Evolutionary conservation across 2,329 filamentous ascomycete genomes (phyloP), one percentile per base, ranked within the genome.

Genomic region (Phialocephala subalpina): DNA sequence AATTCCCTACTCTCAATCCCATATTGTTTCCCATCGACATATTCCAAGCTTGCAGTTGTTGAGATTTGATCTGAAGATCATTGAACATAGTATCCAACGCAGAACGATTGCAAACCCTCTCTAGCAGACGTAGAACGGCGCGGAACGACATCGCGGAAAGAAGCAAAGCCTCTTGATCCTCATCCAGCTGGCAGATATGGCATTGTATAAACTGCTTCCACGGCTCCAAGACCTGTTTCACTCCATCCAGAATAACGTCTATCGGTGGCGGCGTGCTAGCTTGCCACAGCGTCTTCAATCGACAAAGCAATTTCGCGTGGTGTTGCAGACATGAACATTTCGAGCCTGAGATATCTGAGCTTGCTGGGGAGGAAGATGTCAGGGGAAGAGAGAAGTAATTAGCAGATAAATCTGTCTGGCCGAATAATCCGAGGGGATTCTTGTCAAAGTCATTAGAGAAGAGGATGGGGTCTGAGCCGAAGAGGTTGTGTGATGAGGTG

Each of bases 141-240:
- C 47, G 47, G 25, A 52, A 52, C 9, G 20, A 25, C 47, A 52
- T 52, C 8, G 47, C 47, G 11, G 47, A 52, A 2, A 52, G 47
- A 22, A 52, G 47, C 1, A 52, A 18, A 9, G 47, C 47, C 27
- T 52, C 47, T 52, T 52, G 47, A 9, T 52, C 47, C 16, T 52
- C 47, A 9, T 52, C 47, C 9, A 22, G 47, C 25, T 52, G 47
- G 47, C 47, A 52, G 47, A 52, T 52, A 22, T 52, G 47, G 47
- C 47, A 52, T 52, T 52, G 47, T 11, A 52, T 52, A 22, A 52
- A 52, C 47, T 52, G 47, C 47, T 52, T 52, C 47, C 47, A 52
- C 7, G 47, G 47, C 47, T 52, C 47, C 20, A 52, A 22, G 22
- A 52, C 47, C 11, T 52, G 47, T 18, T 52, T 52, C 9, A 52